phyloP scores from a whole-genome alignment of 768 basidiomycete species.

The Kwoniella dendrophila region DNA sequence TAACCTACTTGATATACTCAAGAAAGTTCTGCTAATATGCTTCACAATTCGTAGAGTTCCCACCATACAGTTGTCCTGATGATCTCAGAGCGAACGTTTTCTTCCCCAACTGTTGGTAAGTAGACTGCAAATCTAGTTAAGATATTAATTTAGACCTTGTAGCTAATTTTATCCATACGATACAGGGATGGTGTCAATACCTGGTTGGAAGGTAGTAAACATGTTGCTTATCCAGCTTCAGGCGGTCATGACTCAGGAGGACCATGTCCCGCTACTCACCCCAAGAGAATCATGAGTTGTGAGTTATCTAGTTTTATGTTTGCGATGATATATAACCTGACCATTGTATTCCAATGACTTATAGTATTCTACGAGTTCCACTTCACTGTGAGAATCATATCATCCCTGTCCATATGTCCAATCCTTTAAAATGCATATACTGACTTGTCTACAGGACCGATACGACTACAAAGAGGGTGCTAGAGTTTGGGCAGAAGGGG shows the following conservation, averaged over 20 bases:
- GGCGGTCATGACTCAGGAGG: slow-evolving; percentile 46
- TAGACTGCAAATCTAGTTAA: background rate
- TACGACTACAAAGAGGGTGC: slow-evolving; percentile 45
- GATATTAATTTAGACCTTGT: background rate
- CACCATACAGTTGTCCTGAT: slow-evolving; percentile 54
- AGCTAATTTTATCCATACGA: slow-evolving; percentile 48
- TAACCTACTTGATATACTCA: background rate
- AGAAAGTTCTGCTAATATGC: no score
- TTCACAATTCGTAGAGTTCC: slow-evolving; percentile 41
- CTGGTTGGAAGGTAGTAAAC: slow-evolving; percentile 47
- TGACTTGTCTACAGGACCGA: slow-evolving; percentile 44
- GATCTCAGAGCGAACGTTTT: slow-evolving; percentile 44
- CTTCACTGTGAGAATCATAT: slow-evolving; percentile 48
- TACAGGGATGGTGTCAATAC: slow-evolving; percentile 56
- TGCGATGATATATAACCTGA: background rate
- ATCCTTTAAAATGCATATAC: background rate
- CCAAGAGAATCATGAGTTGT: slow-evolving; percentile 49
- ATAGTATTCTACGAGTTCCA: slow-evolving; percentile 56
- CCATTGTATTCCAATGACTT: background rate
- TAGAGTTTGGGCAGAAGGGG: slow-evolving; percentile 53
- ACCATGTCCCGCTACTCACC: slow-evolving; percentile 53
- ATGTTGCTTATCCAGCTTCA: slow-evolving; percentile 55
- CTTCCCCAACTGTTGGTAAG: slow-evolving; percentile 18
- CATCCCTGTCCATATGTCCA: slow-evolving; percentile 19
- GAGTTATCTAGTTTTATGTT: background rate